These are phyloP conservation scores for Agastache rugosa DNA, from an alignment of 257 asterid species.

Conservation along the genomic window DNA sequence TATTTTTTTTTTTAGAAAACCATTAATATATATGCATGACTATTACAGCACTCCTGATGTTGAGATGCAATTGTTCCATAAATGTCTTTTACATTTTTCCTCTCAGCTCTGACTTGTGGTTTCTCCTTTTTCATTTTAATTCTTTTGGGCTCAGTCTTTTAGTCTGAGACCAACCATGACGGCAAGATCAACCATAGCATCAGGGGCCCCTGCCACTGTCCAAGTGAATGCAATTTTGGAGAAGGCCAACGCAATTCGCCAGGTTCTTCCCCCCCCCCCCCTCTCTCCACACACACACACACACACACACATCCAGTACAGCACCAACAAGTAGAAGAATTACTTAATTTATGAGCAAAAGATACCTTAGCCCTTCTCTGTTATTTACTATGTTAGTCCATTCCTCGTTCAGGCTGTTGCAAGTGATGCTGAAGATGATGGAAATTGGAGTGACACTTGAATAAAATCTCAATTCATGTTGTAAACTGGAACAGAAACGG, in stretches of 20 bases:
- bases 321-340: not conserved
- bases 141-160: slow-evolving; percentile 65
- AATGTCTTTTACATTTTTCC: not conserved
- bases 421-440: slow-evolving; percentile 74
- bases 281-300: slow-evolving; percentile 12
- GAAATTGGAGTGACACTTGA: slow-evolving; percentile 61
- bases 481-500: not conserved
- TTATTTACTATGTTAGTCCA: slow-evolving; percentile 16
- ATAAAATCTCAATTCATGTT: slow-evolving; percentile 8
- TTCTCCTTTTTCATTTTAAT: not conserved
- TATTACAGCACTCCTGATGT: not conserved
- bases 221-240: slow-evolving; percentile 82
- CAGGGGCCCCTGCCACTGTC: slow-evolving; percentile 54
- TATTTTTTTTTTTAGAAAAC: no score
- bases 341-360: not conserved
- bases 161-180: slow-evolving; percentile 72
- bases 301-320: not conserved
- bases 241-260: slow-evolving; percentile 93
- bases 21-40: not conserved
- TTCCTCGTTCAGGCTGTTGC: slow-evolving; percentile 75
- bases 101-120: slow-evolving; percentile 30
- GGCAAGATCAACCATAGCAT: slow-evolving; percentile 53
- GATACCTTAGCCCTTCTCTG: not conserved
- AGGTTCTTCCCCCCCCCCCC: slow-evolving; percentile 55
- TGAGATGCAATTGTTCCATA: not conserved